Percentiles rank a stretch among this genome's conserved stretches.
Evolutionary conservation across 306 rosid genomes (phyloP).

Genomic region (Ormosia semicastrata): DNA sequence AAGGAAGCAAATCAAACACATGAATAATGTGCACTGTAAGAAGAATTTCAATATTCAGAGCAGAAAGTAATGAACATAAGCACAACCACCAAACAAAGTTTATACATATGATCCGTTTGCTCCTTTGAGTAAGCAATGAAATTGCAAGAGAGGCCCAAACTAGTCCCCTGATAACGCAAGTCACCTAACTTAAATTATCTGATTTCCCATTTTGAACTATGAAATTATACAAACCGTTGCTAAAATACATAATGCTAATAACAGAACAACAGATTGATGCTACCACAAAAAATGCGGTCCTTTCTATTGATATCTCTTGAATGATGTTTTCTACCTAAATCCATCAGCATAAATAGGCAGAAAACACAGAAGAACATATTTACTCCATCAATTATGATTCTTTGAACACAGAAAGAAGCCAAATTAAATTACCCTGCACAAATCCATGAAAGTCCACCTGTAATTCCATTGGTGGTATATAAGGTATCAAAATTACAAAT

Average conservation of each 20-base stretch:
- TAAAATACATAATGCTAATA: constrained; percentile 34
- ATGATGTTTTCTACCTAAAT: constrained; percentile 9
- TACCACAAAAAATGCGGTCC: constrained; percentile 20
- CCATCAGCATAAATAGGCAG: constrained; percentile 13
- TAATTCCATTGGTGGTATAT: neutral
- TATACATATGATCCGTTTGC: constrained; percentile 29
- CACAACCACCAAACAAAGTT: constrained; percentile 48
- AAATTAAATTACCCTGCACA: constrained; percentile 35
- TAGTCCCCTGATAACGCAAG: constrained; percentile 29
- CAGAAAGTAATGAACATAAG: constrained; percentile 33
- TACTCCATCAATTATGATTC: constrained; percentile 29
- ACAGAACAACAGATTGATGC: constrained; percentile 40
- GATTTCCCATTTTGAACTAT: neutral
- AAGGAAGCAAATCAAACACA: constrained; percentile 25
- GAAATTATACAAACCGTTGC: constrained; percentile 26
- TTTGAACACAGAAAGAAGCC: constrained; percentile 41
- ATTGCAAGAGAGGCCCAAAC: constrained; percentile 38
- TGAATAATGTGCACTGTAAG: constrained; percentile 9
- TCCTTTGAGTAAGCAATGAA: constrained; percentile 40
- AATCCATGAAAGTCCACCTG: constrained; percentile 38
- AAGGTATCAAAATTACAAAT: neutral
- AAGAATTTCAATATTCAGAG: constrained; percentile 34
- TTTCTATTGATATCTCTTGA: neutral
- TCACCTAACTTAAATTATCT: neutral
- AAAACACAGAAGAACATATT: constrained; percentile 28